phyloP scores from a whole-genome alignment of 306 rosid species.

The Echinosophora koreensis region DNA sequence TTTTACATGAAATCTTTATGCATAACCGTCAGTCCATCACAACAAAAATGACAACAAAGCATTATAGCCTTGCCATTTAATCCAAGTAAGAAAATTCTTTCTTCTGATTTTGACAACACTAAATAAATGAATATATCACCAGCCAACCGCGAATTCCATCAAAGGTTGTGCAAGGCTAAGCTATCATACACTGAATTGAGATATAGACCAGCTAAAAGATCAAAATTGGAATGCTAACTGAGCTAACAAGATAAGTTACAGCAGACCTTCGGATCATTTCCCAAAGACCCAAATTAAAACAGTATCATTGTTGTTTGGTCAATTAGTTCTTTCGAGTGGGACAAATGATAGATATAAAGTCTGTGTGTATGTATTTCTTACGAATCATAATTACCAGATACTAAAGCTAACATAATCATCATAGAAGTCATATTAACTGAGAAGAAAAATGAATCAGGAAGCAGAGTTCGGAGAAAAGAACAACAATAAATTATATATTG shows the following conservation, averaged over 20 bases:
- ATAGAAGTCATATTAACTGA: not conserved
- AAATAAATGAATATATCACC: conserved; percentile 8
- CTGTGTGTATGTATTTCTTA: not conserved
- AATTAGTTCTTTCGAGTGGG: not conserved
- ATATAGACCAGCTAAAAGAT: not conserved
- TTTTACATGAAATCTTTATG: not conserved
- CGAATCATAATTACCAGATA: not conserved
- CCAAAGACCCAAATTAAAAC: conserved; percentile 14
- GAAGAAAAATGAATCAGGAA: conserved; percentile 12
- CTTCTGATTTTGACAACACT: conserved; percentile 12
- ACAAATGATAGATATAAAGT: not conserved
- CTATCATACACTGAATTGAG: not conserved
- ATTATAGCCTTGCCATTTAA: not conserved
- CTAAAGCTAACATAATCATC: conserved; percentile 11
- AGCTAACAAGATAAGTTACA: conserved; percentile 3
- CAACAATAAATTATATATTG: conserved; percentile 9
- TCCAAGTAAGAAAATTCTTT: conserved; percentile 1
- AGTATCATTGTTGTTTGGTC: not conserved
- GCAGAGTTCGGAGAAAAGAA: not conserved
- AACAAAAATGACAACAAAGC: conserved; percentile 19
- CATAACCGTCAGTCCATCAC: not conserved
- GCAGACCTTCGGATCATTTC: not conserved
- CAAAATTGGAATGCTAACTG: not conserved
- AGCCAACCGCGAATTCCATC: conserved; percentile 5
- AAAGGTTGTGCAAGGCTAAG: not conserved